Evolutionary conservation across 805 yeast genomes (phyloP).

Genomic region (Candida corydali): DNA sequence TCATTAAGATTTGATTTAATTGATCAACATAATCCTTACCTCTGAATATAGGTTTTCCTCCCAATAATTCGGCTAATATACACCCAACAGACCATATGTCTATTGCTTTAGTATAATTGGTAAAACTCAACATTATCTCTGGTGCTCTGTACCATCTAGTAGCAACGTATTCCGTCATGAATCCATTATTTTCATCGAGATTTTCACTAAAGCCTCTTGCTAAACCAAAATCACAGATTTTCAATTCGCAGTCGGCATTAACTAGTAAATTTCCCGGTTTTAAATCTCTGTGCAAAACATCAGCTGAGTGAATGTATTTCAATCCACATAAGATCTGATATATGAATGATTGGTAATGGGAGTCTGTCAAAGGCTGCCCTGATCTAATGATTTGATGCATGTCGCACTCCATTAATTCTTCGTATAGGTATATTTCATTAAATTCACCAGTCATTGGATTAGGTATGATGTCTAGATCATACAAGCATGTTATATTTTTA

Average conservation of each 20-base stretch:
- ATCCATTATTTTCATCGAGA: constrained; percentile 86
- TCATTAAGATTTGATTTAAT: constrained; percentile 77
- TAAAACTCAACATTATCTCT: constrained; percentile 91
- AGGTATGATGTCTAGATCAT: constrained; percentile 90
- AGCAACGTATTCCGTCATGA: constrained; percentile 95
- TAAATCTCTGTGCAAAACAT: constrained; percentile 88
- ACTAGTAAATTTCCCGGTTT: constrained; percentile 92
- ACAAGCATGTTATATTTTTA: constrained; percentile 90
- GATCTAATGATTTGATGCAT: constrained; percentile 96
- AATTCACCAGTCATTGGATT: constrained; percentile 57
- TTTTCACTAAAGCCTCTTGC: constrained; percentile 87
- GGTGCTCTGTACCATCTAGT: constrained; percentile 99
- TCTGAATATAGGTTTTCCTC: constrained; percentile 87
- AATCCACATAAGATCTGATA: constrained; percentile 91
- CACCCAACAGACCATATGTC: constrained; percentile 99
- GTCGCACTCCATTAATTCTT: constrained; percentile 97
- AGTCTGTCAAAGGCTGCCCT: constrained; percentile 89
- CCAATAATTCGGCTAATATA: constrained; percentile 87
- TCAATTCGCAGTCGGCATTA: constrained; percentile 94
- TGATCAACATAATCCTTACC: constrained; percentile 97
- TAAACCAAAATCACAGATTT: constrained; percentile 93
- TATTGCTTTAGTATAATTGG: constrained; percentile 92
- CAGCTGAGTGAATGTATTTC: constrained; percentile 85
- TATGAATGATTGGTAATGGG: constrained; percentile 89
- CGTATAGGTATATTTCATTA: constrained; percentile 90